A percentile compares a stretch with the other conserved stretches of the same genome.
phyloP scores from a whole-genome alignment of 1,284 basidiomycete genomes.

The Cutaneotrichosporon sp. region DNA sequence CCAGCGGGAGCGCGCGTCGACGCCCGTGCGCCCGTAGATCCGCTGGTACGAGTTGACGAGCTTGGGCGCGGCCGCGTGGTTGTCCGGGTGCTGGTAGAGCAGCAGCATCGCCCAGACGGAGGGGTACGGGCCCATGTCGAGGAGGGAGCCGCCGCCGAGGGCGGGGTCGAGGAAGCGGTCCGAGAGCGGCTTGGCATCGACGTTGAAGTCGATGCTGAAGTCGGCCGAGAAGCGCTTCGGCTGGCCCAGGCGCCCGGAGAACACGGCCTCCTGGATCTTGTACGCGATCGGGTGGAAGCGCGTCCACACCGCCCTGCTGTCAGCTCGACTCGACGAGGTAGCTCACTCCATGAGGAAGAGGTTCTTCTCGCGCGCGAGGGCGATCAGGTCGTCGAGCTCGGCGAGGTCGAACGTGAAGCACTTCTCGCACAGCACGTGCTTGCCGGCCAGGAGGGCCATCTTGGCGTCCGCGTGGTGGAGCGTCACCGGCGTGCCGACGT shows the following conservation, averaged over 20 bases:
- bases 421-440: slow-evolving; percentile 85
- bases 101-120: slow-evolving; percentile 77
- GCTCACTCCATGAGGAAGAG: slow-evolving; percentile 88
- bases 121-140: slow-evolving; percentile 84
- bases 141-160: slow-evolving; percentile 79
- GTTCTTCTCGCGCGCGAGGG: slow-evolving; percentile 69
- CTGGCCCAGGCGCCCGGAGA: slow-evolving; percentile 46
- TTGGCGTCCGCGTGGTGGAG: slow-evolving; percentile 76
- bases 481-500: slow-evolving; percentile 84
- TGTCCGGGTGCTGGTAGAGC: slow-evolving; percentile 69
- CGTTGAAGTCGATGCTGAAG: slow-evolving; percentile 67
- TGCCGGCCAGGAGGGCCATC: slow-evolving; percentile 73
- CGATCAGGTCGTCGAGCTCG: slow-evolving; percentile 62
- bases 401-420: slow-evolving; percentile 56
- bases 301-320: slow-evolving; percentile 56
- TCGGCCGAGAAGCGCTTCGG: slow-evolving; percentile 61
- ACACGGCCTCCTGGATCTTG: slow-evolving; percentile 43
- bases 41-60: slow-evolving; percentile 49
- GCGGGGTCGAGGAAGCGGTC: slow-evolving; percentile 63
- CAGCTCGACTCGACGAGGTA: slow-evolving; percentile 54
- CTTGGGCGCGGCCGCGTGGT: slow-evolving; percentile 65
- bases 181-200: slow-evolving; percentile 65
- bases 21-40: slow-evolving; percentile 66
- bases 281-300: slow-evolving; percentile 53
- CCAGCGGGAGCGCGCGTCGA: slow-evolving; percentile 76